Evolutionary conservation across 805 yeast species (phyloP), one percentile per base, ranked within the genome.

Genomic region (Yarrowia yakushimensis): DNA sequence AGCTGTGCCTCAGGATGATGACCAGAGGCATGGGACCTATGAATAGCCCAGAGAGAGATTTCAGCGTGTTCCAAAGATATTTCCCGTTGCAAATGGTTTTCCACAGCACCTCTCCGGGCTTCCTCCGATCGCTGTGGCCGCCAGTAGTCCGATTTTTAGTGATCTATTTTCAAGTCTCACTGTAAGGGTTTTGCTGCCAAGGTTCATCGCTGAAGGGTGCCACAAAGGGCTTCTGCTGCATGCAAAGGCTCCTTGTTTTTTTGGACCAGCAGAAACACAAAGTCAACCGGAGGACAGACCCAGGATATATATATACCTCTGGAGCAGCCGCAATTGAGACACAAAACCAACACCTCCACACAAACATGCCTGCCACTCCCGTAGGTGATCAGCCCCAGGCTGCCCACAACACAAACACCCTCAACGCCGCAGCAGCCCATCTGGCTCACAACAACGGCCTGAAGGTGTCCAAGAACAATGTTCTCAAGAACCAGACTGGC

Each of bases 401-500:
- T 28, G 48, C 48, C 61, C 7, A 37, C 37, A 39, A 27, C 61
- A 22, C 61, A 23, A 39, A 27, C 46, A 55, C 61, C 48, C 61
- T 55, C 48, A 39, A 39, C 36, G 61, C 61, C 30, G 61, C 61
- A 25, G 61, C 61, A 18, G 61, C 61, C 27, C 61, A 55, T 36
- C 30, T 55, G 37, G 61, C 61, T 28, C 61, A 55, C 39, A 55
- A 55, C 48, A 55, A 55, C 37, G 61, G 46, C 48, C 61, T 34
- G 39, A 55, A 55, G 48, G 37, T 55, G 50, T 11, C 23, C 37
- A 20, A 25, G 10, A 41, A 22, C 61, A 36, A 54, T 10, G 48
- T 55, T n/a, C 48, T 55, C 39, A 55, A 55, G 61, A 55, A 55
- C 61, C 48, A 39, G 61, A 55, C 74, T 20, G 97, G 91, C 66